Percentiles rank a stretch among this genome's conserved stretches.
These are phyloP conservation scores for Tricholomella constricta DNA, from an alignment of 768 basidiomycete genomes.

Conservation along the genomic window DNA sequence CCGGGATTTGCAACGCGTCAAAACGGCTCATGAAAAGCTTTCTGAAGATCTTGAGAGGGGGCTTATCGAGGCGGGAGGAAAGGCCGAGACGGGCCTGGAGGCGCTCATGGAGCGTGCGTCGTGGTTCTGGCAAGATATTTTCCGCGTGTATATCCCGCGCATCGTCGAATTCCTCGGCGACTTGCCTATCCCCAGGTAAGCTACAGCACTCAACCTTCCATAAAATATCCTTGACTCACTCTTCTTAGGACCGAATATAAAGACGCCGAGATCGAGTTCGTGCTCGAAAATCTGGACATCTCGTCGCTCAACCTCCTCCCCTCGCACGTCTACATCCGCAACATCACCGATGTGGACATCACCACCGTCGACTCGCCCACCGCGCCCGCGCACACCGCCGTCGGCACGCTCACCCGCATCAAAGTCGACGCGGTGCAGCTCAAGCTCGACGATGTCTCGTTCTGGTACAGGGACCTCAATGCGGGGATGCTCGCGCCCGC, in stretches of 20 bases:
- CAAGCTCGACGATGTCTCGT: constrained; percentile 64
- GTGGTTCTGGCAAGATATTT: constrained; percentile 82
- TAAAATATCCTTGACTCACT: constrained; percentile 2
- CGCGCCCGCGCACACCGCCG: constrained; percentile 42
- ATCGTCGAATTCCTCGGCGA: constrained; percentile 52
- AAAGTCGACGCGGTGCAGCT: constrained; percentile 68
- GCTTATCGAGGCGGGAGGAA: constrained; percentile 33
- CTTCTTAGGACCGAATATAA: constrained; percentile 67
- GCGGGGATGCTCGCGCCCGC: constrained; percentile 50
- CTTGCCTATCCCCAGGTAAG: constrained; percentile 69
- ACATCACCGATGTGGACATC: constrained; percentile 61
- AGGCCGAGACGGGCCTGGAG: constrained; percentile 46
- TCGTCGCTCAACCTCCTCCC: constrained; percentile 68
- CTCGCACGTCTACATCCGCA: constrained; percentile 70
- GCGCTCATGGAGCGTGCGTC: constrained; percentile 60
- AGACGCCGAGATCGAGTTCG: constrained; percentile 68
- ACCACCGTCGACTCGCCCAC: constrained; percentile 39
- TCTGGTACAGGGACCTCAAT: constrained; percentile 70
- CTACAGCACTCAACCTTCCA: background rate
- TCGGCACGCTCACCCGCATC: constrained; percentile 68
- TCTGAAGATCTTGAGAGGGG: constrained; percentile 50
- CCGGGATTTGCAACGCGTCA: constrained; percentile 47
- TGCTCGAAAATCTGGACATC: constrained; percentile 73
- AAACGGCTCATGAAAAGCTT: constrained; percentile 50
- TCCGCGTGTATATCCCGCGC: constrained; percentile 77